phyloP scores from a whole-genome alignment of 805 yeast species.

The Cyberlindnera sargentensis region DNA sequence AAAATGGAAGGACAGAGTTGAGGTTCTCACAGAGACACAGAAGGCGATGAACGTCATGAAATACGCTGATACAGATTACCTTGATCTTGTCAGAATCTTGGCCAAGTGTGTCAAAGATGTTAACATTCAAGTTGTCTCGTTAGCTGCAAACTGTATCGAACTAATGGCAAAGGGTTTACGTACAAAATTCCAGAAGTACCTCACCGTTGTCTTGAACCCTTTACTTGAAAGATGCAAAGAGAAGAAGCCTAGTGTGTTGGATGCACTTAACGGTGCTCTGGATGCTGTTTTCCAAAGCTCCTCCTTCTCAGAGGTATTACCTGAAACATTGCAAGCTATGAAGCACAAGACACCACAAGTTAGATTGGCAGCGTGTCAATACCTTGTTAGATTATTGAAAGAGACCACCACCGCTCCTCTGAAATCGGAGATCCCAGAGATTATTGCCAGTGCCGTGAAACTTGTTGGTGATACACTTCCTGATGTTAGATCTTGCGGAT shows the following conservation, averaged over 20 bases:
- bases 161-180: conserved; percentile 62
- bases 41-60: conserved; percentile 45
- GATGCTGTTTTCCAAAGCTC: conserved; percentile 53
- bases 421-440: conserved; percentile 44
- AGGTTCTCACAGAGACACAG: conserved; percentile 60
- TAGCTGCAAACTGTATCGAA: conserved; percentile 64
- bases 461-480: conserved; percentile 79
- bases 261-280: conserved; percentile 59
- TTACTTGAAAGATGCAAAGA: conserved; percentile 82
- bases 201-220: conserved; percentile 45
- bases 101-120: conserved; percentile 82
- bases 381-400: conserved; percentile 55
- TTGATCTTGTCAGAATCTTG: conserved; percentile 52
- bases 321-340: conserved; percentile 52
- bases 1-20: conserved; percentile 92
- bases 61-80: conserved; percentile 56
- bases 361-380: conserved; percentile 61
- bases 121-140: conserved; percentile 76
- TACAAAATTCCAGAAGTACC: conserved; percentile 47
- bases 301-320: conserved; percentile 48
- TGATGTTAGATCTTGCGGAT: conserved; percentile 71
- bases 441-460: conserved; percentile 50
- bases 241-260: conserved; percentile 71
- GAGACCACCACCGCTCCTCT: conserved; percentile 43
- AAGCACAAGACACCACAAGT: conserved; percentile 80